A percentile compares a stretch with the other conserved stretches of the same genome.
Conservation (phyloP, 2,329 filamentous ascomycete genomes). For the Claviceps paspali region DNA sequence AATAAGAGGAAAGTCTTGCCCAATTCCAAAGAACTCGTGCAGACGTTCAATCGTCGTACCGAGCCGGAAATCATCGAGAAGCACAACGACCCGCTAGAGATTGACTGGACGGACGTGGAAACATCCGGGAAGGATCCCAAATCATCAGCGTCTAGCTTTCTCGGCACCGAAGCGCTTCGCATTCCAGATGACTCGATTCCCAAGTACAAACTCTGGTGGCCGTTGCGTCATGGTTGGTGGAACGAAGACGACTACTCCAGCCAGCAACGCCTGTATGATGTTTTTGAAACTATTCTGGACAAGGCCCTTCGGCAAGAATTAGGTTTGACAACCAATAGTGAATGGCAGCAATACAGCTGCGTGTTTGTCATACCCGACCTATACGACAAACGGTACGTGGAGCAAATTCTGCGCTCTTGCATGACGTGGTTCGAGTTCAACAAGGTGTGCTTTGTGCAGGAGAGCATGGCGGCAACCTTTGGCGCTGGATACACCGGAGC, state of each 20-base stretch:
- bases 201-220: constrained; percentile 87
- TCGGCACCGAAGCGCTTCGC: constrained; percentile 66
- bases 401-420: constrained; percentile 67
- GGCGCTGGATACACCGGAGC: constrained; percentile 87
- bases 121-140: constrained; percentile 51
- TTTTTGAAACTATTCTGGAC: constrained; percentile 76
- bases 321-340: constrained; percentile 58
- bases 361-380: constrained; percentile 96
- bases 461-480: constrained; percentile 87
- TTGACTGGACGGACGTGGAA: constrained; percentile 86
- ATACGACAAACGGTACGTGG: constrained; percentile 88
- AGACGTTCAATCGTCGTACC: constrained; percentile 81
- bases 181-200: constrained; percentile 82
- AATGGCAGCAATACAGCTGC: constrained; percentile 83
- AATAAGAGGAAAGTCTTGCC: constrained; percentile 92
- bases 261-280: constrained; percentile 67
- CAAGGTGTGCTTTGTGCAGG: constrained; percentile 85
- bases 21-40: constrained; percentile 92
- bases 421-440: constrained; percentile 84
- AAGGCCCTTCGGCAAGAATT: constrained; percentile 77
- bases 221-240: constrained; percentile 69
- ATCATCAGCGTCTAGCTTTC: constrained; percentile 47
- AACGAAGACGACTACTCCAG: constrained; percentile 81
- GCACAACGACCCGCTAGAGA: constrained; percentile 85
- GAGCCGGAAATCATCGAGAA: constrained; percentile 77